Conservation (phyloP, 2,329 filamentous ascomycete genomes). For the Talaromyces marneffei region DNA sequence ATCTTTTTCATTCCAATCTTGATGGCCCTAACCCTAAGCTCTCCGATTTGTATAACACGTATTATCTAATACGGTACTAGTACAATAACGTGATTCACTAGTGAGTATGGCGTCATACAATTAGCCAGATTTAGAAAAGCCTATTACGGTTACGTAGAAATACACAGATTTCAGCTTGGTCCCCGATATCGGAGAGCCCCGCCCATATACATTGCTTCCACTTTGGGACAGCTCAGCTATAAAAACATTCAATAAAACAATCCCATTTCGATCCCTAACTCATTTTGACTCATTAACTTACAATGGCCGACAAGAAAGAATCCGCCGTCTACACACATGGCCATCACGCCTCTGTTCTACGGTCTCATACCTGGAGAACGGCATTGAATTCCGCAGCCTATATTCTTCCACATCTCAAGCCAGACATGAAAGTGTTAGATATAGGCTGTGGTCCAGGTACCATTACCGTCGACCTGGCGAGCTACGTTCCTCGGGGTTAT, state of each 20-base stretch:
- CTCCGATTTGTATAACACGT: no score
- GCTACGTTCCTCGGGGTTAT: constrained; percentile 30
- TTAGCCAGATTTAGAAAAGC: not conserved
- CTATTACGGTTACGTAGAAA: not conserved
- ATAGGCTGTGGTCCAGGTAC: constrained; percentile 42
- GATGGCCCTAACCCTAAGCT: not conserved
- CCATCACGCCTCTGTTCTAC: constrained; percentile 33
- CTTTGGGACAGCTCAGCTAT: not conserved
- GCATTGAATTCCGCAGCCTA: constrained; percentile 35
- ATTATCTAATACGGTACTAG: no score
- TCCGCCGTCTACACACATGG: constrained; percentile 32
- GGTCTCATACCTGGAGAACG: constrained; percentile 33
- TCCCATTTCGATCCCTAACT: not conserved
- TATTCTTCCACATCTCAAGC: constrained; percentile 33
- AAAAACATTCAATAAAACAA: not conserved
- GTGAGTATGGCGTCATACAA: not conserved
- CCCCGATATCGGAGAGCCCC: not conserved
- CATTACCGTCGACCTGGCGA: constrained; percentile 40
- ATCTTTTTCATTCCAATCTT: not conserved
- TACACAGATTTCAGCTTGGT: not conserved
- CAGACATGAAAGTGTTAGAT: constrained; percentile 37
- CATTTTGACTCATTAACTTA: not conserved
- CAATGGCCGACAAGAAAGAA: constrained; percentile 9
- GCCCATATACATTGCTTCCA: not conserved
- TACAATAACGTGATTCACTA: no score